These are phyloP conservation scores for Mycosarcoma maydis DNA, from an alignment of 1,284 basidiomycete genomes.

Conservation along the genomic window DNA sequence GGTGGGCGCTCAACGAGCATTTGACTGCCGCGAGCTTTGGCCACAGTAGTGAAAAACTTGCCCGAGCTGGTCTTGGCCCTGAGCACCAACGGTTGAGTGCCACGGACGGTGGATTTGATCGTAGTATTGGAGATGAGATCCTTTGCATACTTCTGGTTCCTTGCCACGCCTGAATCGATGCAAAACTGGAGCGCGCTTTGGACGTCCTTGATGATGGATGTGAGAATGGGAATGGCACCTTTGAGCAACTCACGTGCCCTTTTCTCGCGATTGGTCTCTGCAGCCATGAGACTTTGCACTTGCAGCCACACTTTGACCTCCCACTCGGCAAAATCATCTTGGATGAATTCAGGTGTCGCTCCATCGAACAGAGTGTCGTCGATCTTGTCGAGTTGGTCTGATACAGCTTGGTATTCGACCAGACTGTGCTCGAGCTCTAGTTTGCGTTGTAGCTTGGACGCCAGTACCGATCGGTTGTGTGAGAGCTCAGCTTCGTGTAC, in stretches of 20 bases:
- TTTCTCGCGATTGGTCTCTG: conserved; percentile 49
- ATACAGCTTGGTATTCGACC: conserved; percentile 15
- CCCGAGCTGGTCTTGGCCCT: conserved; percentile 51
- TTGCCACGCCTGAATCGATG: conserved; percentile 50
- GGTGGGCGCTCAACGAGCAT: conserved; percentile 39
- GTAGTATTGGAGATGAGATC: conserved; percentile 32
- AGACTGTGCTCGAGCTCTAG: conserved; percentile 20
- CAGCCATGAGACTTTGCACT: conserved; percentile 30
- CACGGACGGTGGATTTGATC: conserved; percentile 20
- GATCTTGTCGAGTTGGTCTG: conserved; percentile 22
- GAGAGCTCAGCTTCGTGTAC: conserved; percentile 27
- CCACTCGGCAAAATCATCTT: conserved; percentile 39
- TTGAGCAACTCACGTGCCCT: conserved; percentile 45
- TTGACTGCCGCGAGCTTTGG: conserved; percentile 54
- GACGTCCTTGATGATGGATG: conserved; percentile 36
- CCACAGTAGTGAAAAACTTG: conserved; percentile 50
- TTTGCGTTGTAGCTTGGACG: conserved; percentile 6
- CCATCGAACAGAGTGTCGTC: conserved; percentile 35
- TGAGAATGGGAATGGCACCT: conserved; percentile 22
- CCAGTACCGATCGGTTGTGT: conserved; percentile 6
- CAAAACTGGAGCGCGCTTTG: conserved; percentile 43
- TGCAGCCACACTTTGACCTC: conserved; percentile 43
- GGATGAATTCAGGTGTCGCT: conserved; percentile 29
- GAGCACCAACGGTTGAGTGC: conserved; percentile 41
- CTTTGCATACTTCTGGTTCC: conserved; percentile 47